Percentiles rank a stretch among this genome's conserved stretches.
phyloP scores from a whole-genome alignment of 306 rosid species.

The Prunus persica region Prunus_persica_NCBIv2 NC_034015.1:11287501-11288000 shows the following conservation, averaged over 20 bases:
- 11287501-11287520: conserved; percentile 64
- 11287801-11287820: conserved; percentile 71
- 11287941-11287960: not conserved
- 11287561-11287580: conserved; percentile 71
- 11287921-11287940: not conserved
- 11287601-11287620: conserved; percentile 79
- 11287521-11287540: conserved; percentile 85
- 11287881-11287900: conserved; percentile 7
- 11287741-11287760: conserved; percentile 75
- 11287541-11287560: conserved; percentile 74
- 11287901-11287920: not conserved
- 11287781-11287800: conserved; percentile 78
- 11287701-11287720: conserved; percentile 50
- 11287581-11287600: conserved; percentile 47
- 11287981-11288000: not conserved
- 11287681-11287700: conserved; percentile 69
- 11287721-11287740: conserved; percentile 77
- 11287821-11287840: conserved; percentile 69
- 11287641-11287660: conserved; percentile 66
- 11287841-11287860: conserved; percentile 78
- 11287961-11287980: not conserved
- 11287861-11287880: conserved; percentile 78
- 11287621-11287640: conserved; percentile 71
- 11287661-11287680: conserved; percentile 68
- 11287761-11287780: conserved; percentile 76